Evolutionary conservation across 371 early-diverging fungal genomes (phyloP), one percentile per base, ranked within the genome.

Genomic region (Thermomucor indicae-seudaticae): DNA sequence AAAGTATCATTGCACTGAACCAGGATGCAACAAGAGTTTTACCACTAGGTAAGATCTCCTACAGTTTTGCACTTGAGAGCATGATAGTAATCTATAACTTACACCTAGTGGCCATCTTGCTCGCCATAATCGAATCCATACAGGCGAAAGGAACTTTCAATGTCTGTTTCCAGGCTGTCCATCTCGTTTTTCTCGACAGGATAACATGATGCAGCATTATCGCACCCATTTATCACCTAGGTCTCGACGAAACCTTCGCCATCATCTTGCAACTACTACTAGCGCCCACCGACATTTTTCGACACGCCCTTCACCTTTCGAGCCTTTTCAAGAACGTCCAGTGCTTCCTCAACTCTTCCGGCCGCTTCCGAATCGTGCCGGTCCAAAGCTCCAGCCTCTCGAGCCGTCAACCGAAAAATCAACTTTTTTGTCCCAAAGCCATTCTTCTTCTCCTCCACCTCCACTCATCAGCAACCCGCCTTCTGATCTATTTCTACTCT

Each of bases 191-290:
- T 88, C 90, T 28, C 77, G 95, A 43, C 87, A 88, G 60, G 91
- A 90, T 61, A 89, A 90, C 49, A 91, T 90, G 90, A 85, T 88
- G 84, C 90, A 91, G 57, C 92, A 91, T 58, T 88, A 86, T 49
- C 82, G 87, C 4, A 88, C 88, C 31, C 90, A 89, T 57, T 57
- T 80, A 52, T 83, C 83, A 2, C 63, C 80, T 12, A 79, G 73
- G 64, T 79, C 81, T 25, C 67, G 80, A 16, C 73, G 79, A 56
- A 45, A 53, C 24, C 49, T 47, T 43, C 51, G 25, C 27, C n/a
- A n/a, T n/a, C n/a, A n/a, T n/a, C n/a, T n/a, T n/a, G n/a, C n/a
- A n/a, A n/a, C n/a, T n/a, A n/a, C n/a, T n/a, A n/a, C n/a, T n/a
- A n/a, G n/a, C n/a, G n/a, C n/a, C n/a, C n/a, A n/a, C n/a, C n/a